Conservation (phyloP, 306 rosid genomes). For the Rubus parviflorus region DNA sequence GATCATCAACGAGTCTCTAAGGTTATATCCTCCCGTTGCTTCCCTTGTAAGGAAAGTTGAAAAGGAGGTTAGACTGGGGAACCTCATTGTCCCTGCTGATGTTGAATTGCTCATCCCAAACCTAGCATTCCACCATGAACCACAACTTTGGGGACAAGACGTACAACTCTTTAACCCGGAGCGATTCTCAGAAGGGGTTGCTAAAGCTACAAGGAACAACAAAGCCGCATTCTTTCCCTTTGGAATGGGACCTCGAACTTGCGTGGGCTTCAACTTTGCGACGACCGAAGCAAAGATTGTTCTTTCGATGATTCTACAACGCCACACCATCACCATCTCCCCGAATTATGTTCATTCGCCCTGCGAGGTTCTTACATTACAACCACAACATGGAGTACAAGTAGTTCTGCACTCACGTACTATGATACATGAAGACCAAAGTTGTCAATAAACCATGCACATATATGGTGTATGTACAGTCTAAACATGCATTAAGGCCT, state of each 20-base stretch:
- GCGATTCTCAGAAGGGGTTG: constrained; percentile 23
- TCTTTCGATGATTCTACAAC: constrained; percentile 29
- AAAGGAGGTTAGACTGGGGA: constrained; percentile 14
- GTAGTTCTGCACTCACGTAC: constrained; percentile 9
- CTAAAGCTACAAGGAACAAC: constrained; percentile 19
- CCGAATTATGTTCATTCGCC: constrained; percentile 17
- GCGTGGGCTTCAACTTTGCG: constrained; percentile 25
- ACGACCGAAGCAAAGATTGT: constrained; percentile 19
- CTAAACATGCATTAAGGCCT: neutral
- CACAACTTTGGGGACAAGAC: constrained; percentile 22
- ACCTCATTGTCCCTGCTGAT: constrained; percentile 15
- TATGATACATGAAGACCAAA: neutral
- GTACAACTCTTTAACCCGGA: constrained; percentile 6
- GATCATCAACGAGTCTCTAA: constrained; percentile 15
- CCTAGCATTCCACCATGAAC: constrained; percentile 25
- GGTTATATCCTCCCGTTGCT: constrained; percentile 20
- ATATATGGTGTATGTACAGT: neutral
- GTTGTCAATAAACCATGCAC: too few species aligned
- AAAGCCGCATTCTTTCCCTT: constrained; percentile 3
- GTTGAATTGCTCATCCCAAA: constrained; percentile 6
- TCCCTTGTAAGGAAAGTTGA: constrained; percentile 4
- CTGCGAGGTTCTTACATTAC: neutral
- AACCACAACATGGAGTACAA: constrained; percentile 25
- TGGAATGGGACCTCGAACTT: constrained; percentile 15
- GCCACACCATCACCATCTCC: constrained; percentile 16